Conservation (phyloP, 305 asterid genomes). For the Solanum hybrid region DNA sequence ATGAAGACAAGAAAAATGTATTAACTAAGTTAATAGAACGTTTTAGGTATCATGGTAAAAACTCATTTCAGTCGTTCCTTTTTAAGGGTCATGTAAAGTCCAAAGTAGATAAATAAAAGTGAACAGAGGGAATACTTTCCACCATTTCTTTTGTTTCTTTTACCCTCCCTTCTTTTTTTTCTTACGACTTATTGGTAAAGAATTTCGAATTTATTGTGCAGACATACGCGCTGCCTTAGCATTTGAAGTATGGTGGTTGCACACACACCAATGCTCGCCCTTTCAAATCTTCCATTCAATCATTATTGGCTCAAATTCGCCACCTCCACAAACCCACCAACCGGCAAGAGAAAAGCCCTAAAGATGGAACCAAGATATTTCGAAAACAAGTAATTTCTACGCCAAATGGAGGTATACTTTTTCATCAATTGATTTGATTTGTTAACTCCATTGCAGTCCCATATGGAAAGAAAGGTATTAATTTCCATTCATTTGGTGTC, state of each 20-base stretch:
- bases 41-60: slow-evolving; percentile 35
- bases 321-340: neutral
- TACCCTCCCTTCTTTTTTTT: neutral
- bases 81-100: neutral
- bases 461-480: neutral
- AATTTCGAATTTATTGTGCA: neutral
- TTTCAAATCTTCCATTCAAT: neutral
- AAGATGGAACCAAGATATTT: neutral
- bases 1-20: slow-evolving; percentile 52
- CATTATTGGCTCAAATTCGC: neutral
- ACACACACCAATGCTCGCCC: neutral
- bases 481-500: too few relatives aligned
- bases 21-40: slow-evolving; percentile 57
- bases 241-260: neutral
- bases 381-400: neutral
- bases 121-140: neutral
- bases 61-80: neutral
- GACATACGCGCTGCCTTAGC: neutral
- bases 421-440: neutral
- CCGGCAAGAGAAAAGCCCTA: neutral
- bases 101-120: neutral
- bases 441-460: neutral
- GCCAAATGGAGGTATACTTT: neutral
- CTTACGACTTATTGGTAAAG: neutral
- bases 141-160: neutral